Conservation (phyloP, 257 asterid species). For the Solanum pinnatisectum region DNA sequence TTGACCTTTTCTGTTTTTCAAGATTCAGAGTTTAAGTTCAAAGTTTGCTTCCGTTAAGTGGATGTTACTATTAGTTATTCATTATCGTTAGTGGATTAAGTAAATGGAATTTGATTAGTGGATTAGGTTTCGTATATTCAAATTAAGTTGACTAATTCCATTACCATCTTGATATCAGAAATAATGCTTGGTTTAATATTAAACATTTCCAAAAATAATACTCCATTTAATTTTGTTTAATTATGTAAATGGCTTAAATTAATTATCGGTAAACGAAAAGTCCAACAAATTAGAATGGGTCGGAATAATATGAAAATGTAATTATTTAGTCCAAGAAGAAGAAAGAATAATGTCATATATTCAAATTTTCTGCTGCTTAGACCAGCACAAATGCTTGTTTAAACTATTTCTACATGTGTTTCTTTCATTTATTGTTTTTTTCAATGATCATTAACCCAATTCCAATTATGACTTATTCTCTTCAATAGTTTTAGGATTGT, state of each 20-base stretch:
- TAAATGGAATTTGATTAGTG: neutral
- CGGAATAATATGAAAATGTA: neutral
- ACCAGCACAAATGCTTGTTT: neutral
- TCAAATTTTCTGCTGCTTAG: neutral
- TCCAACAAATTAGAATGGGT: neutral
- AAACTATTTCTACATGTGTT: neutral
- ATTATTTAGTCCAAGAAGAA: neutral
- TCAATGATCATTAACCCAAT: neutral
- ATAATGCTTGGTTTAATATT: neutral
- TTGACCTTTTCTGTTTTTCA: neutral
- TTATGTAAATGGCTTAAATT: neutral
- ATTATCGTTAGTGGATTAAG: neutral
- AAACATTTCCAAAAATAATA: neutral
- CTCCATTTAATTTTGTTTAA: neutral
- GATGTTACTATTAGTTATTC: neutral
- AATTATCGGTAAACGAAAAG: neutral
- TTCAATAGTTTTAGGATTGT: neutral
- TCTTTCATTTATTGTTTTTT: neutral
- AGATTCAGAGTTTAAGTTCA: neutral
- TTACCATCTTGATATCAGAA: neutral
- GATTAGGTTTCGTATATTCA: neutral
- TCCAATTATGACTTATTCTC: neutral
- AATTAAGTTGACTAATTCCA: neutral
- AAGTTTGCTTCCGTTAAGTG: neutral
- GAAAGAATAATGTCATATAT: neutral